A percentile compares a stretch with the other conserved stretches of the same genome.
phyloP scores from a whole-genome alignment of 169 alveolate species.

The Eimeria maxima region DNA sequence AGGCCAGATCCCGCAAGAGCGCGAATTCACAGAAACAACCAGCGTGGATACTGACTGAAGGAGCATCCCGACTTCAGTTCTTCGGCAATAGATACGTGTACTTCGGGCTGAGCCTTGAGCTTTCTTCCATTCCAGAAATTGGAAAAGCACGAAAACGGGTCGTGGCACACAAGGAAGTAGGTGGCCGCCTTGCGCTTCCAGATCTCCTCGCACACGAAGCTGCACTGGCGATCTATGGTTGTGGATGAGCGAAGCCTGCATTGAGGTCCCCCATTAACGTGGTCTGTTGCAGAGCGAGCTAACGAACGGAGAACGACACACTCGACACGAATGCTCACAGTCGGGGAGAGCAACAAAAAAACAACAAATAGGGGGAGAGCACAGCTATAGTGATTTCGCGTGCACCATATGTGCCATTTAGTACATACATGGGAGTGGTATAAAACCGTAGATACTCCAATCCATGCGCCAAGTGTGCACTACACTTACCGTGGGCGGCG shows the following conservation, averaged over 20 bases:
- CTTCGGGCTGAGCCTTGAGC: slow-evolving; percentile 6
- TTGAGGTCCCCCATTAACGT: slow-evolving; percentile 62
- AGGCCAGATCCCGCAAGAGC: background rate
- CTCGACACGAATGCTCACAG: background rate
- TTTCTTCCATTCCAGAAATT: background rate
- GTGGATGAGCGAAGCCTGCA: background rate
- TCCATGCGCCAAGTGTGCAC: background rate
- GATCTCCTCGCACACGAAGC: slow-evolving; percentile 52
- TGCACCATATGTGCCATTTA: background rate
- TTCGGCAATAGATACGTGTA: background rate
- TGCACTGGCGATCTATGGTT: slow-evolving; percentile 26
- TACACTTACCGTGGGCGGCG: slow-evolving; percentile 17
- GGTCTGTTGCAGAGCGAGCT: slow-evolving; percentile 47
- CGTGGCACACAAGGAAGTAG: background rate
- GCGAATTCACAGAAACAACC: background rate
- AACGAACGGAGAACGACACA: background rate
- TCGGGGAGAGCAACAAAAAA: background rate
- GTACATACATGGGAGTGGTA: background rate
- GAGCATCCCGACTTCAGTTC: background rate
- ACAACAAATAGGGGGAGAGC: background rate
- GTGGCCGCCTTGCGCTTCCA: background rate
- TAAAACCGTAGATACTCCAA: background rate
- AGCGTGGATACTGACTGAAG: slow-evolving; percentile 38
- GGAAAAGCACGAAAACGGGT: slow-evolving; percentile 51
- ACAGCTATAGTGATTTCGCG: background rate